Conservation (phyloP, 2,329 filamentous ascomycete genomes). For the Parastagonospora avenae region DNA sequence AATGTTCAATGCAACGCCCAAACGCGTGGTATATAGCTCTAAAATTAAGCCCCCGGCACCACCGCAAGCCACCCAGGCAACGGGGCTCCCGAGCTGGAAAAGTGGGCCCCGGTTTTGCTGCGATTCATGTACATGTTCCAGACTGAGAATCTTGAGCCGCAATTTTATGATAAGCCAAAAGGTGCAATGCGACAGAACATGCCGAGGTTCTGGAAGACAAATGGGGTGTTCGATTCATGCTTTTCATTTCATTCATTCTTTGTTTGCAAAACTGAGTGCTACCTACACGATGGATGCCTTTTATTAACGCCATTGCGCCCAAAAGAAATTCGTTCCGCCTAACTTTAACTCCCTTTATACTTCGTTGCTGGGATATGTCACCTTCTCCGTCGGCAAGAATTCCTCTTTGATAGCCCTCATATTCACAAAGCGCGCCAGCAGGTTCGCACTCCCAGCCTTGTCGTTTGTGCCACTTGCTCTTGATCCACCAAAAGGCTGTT, state of each 20-base stretch:
- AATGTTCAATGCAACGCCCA: background rate
- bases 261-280: too few relatives aligned
- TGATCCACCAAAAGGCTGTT: constrained; percentile 60
- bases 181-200: too few relatives aligned
- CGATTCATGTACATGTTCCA: constrained; percentile 20
- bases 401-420: constrained; percentile 63
- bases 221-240: too few relatives aligned
- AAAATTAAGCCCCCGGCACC: background rate
- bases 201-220: too few relatives aligned
- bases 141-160: constrained; percentile 14
- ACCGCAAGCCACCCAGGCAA: constrained; percentile 2
- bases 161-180: background rate
- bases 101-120: constrained; percentile 9
- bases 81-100: constrained; percentile 19
- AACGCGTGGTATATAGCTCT: background rate
- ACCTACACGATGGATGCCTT: too few relatives aligned
- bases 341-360: constrained; percentile 19
- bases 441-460: constrained; percentile 60
- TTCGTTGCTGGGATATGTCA: constrained; percentile 61
- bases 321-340: too few relatives aligned
- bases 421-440: constrained; percentile 60
- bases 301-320: too few relatives aligned
- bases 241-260: too few relatives aligned
- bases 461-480: constrained; percentile 63
- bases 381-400: constrained; percentile 54